Conservation (phyloP, 2,329 filamentous ascomycete genomes). For the Aspergillus sojae region DNA sequence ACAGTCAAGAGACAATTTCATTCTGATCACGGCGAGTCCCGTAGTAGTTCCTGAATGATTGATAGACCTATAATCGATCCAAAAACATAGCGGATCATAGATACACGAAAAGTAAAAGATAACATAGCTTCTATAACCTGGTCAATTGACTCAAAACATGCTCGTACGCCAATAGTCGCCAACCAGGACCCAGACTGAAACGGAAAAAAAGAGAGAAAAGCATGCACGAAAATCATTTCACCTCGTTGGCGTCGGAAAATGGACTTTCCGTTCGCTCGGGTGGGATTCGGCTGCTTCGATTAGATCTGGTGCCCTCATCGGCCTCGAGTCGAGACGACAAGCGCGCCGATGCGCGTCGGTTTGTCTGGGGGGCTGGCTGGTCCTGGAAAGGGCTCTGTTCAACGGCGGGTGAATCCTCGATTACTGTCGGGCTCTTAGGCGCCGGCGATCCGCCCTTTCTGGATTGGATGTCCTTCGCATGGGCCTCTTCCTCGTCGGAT, state of each 20-base stretch:
- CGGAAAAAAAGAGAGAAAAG: neutral
- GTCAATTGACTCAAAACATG: neutral
- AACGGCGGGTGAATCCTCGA: slow-evolving; percentile 31
- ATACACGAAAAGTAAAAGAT: slow-evolving; percentile 21
- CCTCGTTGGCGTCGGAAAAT: slow-evolving; percentile 49
- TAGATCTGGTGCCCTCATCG: slow-evolving; percentile 30
- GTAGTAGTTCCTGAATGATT: neutral
- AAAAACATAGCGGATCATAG: slow-evolving; percentile 22
- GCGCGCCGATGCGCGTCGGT: slow-evolving; percentile 15
- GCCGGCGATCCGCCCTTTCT: slow-evolving; percentile 21
- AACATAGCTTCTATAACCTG: slow-evolving; percentile 10
- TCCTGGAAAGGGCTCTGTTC: slow-evolving; percentile 34
- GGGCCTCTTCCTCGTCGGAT: slow-evolving; percentile 33
- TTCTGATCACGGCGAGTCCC: neutral
- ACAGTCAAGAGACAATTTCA: neutral
- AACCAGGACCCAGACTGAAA: slow-evolving; percentile 5
- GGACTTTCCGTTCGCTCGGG: slow-evolving; percentile 41
- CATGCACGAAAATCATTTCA: slow-evolving; percentile 31
- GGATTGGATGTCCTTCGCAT: slow-evolving; percentile 22
- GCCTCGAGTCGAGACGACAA: slow-evolving; percentile 21
- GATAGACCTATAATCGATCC: neutral
- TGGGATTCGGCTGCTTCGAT: slow-evolving; percentile 32
- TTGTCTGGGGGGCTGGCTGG: slow-evolving; percentile 25
- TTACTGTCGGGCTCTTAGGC: slow-evolving; percentile 29
- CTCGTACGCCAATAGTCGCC: slow-evolving; percentile 10